Conservation (phyloP, 176 grass and related monocot genomes). For the Otatea glauca region DNA sequence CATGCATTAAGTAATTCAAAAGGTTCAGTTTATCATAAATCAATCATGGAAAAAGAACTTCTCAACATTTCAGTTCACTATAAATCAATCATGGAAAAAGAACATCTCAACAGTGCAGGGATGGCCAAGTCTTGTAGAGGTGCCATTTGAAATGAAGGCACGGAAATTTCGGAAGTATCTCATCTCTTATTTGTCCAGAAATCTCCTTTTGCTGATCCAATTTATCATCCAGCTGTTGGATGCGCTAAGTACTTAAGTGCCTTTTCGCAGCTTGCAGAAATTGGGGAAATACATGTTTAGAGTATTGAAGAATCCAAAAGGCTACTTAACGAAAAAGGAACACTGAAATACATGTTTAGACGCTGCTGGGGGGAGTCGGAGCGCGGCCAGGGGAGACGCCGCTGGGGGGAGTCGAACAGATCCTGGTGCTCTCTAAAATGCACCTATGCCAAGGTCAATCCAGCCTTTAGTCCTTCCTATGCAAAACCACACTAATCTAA, state of each 20-base stretch:
- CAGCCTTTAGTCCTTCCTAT: too few species aligned
- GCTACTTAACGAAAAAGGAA: not conserved
- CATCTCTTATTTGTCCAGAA: conserved; percentile 70
- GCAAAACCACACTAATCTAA: too few species aligned
- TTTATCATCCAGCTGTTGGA: conserved; percentile 80
- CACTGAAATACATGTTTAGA: too few species aligned
- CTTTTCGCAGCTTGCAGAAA: conserved; percentile 67
- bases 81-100: not conserved
- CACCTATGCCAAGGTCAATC: too few species aligned
- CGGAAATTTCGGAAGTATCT: conserved; percentile 44
- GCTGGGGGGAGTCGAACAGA: too few species aligned
- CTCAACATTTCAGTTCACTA: not conserved
- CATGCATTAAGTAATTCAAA: not conserved
- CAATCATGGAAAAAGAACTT: not conserved
- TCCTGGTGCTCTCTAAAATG: too few species aligned
- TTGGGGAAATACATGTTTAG: not conserved
- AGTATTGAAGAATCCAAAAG: not conserved
- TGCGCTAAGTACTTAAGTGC: conserved; percentile 77
- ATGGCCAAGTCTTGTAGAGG: not conserved
- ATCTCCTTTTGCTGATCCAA: conserved; percentile 82
- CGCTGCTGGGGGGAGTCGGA: too few species aligned
- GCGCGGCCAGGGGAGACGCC: too few species aligned
- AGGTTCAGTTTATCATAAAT: not conserved
- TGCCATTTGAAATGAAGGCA: conserved; percentile 7
- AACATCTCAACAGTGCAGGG: not conserved